These are phyloP conservation scores for Turritis glabra DNA, from an alignment of 345 rosid species.

Conservation along the genomic window DNA sequence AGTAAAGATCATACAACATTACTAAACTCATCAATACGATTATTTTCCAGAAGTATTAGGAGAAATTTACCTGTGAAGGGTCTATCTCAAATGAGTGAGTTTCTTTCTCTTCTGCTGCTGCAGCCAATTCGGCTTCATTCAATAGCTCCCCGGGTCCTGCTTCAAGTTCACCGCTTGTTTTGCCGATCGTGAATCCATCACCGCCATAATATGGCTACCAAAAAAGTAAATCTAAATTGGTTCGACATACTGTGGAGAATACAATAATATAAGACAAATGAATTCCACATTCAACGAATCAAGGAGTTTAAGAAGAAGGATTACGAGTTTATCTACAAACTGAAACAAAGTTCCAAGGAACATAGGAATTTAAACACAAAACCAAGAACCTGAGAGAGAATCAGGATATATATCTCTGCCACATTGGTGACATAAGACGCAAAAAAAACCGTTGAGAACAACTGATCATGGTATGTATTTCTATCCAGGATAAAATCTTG, in stretches of 20 bases:
- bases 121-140: constrained; percentile 86
- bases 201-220: constrained; percentile 48
- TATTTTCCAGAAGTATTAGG: background rate
- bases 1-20: constrained; percentile 8
- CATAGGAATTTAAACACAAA: background rate
- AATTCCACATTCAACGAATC: constrained; percentile 9
- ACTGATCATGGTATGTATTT: background rate
- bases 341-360: constrained; percentile 11
- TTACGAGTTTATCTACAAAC: background rate
- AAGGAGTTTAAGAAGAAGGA: background rate
- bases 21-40: background rate
- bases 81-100: constrained; percentile 89
- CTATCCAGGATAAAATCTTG: background rate
- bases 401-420: background rate
- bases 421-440: background rate
- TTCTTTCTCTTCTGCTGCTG: constrained; percentile 91
- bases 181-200: constrained; percentile 72
- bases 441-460: background rate
- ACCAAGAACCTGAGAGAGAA: constrained; percentile 11
- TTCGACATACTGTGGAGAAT: constrained; percentile 7
- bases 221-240: background rate
- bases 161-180: constrained; percentile 71
- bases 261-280: background rate
- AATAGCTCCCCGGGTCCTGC: constrained; percentile 67
- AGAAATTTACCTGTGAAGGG: constrained; percentile 69